These are phyloP conservation scores for Leishmania turanica DNA, from an alignment of 208 protist species.

Conservation along the genomic window DNA sequence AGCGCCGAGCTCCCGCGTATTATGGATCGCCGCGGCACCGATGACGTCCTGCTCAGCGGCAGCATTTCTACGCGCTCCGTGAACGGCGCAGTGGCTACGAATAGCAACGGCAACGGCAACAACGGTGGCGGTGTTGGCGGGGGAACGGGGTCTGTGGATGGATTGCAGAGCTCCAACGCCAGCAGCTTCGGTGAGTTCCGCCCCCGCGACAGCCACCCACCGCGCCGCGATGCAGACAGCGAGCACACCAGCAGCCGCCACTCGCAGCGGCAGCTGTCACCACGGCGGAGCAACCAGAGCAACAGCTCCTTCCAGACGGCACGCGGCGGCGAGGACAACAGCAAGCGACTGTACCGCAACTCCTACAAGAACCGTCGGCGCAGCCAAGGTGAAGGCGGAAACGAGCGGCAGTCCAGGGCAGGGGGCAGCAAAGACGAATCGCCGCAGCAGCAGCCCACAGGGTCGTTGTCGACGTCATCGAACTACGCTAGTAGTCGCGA, in stretches of 20 bases:
- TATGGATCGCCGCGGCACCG: constrained; percentile 13
- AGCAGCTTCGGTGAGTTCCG: constrained; percentile 25
- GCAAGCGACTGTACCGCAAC: constrained; percentile 28
- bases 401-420: constrained; percentile 9
- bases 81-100: neutral
- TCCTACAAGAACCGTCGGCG: constrained; percentile 29
- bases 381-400: constrained; percentile 15
- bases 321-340: constrained; percentile 15
- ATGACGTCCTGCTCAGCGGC: constrained; percentile 15
- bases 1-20: constrained; percentile 21
- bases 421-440: constrained; percentile 17
- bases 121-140: constrained; percentile 3
- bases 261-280: constrained; percentile 12
- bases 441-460: constrained; percentile 16
- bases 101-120: constrained; percentile 7
- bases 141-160: constrained; percentile 9
- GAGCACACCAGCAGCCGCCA: constrained; percentile 3
- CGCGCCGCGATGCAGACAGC: neutral
- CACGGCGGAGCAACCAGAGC: constrained; percentile 5
- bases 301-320: neutral
- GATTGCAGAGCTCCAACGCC: constrained; percentile 19
- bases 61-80: constrained; percentile 20
- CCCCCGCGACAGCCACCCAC: neutral
- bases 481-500: constrained; percentile 22
- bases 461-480: constrained; percentile 11